Evolutionary conservation across 495 filamentous ascomycete genomes (phyloP).

Genomic region (Letharia columbiana): DNA sequence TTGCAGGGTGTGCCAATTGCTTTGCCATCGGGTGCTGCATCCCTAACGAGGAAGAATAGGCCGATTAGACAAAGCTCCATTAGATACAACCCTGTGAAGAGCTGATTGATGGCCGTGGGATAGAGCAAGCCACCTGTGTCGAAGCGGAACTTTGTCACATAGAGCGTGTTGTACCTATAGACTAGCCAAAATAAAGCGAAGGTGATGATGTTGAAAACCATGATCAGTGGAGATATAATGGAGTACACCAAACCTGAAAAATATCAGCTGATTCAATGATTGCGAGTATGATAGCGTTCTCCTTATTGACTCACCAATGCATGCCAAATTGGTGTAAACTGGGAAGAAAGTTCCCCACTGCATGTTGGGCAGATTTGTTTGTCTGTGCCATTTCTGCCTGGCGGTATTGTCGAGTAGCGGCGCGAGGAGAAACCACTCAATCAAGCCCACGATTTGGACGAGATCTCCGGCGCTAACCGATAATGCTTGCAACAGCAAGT

Average conservation of each 20-base stretch:
- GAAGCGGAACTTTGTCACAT: conserved; percentile 81
- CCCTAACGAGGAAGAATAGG: conserved; percentile 76
- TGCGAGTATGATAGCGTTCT: background rate
- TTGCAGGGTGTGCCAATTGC: conserved; percentile 44
- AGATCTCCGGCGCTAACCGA: conserved; percentile 83
- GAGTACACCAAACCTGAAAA: conserved; percentile 69
- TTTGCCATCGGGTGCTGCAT: conserved; percentile 44
- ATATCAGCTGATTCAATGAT: background rate
- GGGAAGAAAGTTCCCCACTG: conserved; percentile 94
- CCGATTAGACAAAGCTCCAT: conserved; percentile 90
- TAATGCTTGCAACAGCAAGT: conserved; percentile 91
- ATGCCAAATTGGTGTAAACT: conserved; percentile 89
- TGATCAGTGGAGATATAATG: conserved; percentile 81
- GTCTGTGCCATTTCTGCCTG: conserved; percentile 78
- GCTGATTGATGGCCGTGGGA: conserved; percentile 88
- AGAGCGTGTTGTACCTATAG: conserved; percentile 93
- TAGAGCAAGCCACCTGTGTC: conserved; percentile 94
- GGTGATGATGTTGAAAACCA: conserved; percentile 88
- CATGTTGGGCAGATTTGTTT: conserved; percentile 67
- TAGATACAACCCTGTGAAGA: conserved; percentile 88
- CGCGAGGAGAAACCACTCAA: conserved; percentile 72
- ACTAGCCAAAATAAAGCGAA: conserved; percentile 94
- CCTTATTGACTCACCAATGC: conserved; percentile 54
- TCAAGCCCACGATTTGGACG: conserved; percentile 68
- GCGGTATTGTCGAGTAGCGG: conserved; percentile 79